Conservation (phyloP, 305 asterid genomes). For the Solanum hybrid region DNA sequence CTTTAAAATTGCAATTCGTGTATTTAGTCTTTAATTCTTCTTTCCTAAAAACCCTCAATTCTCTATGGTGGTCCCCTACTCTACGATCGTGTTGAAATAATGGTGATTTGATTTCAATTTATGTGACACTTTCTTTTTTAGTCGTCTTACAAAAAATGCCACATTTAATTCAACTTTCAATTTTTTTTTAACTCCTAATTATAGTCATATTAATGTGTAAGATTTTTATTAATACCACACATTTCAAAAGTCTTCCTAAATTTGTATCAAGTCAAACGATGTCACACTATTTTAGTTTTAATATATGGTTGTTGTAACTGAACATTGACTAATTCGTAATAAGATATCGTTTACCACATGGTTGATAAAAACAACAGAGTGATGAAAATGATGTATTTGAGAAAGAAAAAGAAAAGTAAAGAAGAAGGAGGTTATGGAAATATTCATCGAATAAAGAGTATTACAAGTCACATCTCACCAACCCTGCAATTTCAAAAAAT, state of each 20-base stretch:
- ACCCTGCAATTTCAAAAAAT: background rate
- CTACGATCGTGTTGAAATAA: background rate
- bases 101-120: background rate
- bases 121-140: background rate
- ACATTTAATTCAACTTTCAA: no score
- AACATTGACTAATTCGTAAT: background rate
- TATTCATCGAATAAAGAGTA: background rate
- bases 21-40: background rate
- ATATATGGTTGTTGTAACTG: background rate
- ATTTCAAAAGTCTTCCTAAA: no score
- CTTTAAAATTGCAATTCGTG: background rate
- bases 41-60: background rate
- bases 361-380: background rate
- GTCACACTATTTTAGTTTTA: background rate
- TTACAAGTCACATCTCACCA: conserved; percentile 2
- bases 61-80: background rate
- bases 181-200: no score
- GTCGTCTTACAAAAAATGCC: background rate
- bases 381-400: background rate
- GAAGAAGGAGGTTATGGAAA: background rate
- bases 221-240: no score
- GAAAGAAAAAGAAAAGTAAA: background rate
- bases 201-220: background rate
- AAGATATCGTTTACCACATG: background rate
- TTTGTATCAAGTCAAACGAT: background rate